These are phyloP conservation scores for Colletotrichum nymphaeae DNA, from an alignment of 2,329 filamentous ascomycete species.

Conservation along the genomic window DNA sequence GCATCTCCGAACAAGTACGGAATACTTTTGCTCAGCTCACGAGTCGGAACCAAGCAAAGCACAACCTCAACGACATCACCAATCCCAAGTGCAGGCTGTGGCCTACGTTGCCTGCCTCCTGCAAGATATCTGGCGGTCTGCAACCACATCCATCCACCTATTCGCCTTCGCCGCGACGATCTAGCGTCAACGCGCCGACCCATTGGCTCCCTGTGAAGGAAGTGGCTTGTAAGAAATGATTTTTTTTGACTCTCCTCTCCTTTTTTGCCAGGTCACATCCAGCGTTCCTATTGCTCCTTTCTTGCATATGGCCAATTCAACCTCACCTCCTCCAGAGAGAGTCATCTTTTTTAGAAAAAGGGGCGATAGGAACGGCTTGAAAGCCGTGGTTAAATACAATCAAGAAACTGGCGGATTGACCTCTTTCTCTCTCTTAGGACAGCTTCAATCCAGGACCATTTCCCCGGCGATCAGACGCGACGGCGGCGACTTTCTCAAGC, in stretches of 20 bases:
- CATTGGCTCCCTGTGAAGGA: conserved; percentile 30
- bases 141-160: conserved; percentile 26
- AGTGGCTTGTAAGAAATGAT: conserved; percentile 29
- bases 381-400: not conserved
- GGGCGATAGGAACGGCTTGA: not conserved
- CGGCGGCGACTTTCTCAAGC: not conserved
- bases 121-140: conserved; percentile 34
- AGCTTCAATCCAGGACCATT: not conserved
- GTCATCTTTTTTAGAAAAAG: not conserved
- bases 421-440: not conserved
- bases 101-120: conserved; percentile 10
- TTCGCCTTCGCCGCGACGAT: conserved; percentile 27
- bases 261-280: not conserved
- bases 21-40: not conserved
- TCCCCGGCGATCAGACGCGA: conserved; percentile 3
- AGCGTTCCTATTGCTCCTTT: conserved; percentile 25
- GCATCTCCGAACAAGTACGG: not conserved
- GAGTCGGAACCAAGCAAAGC: conserved; percentile 3
- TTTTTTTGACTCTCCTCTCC: not conserved
- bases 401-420: conserved; percentile 1
- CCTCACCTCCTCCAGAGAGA: conserved; percentile 10
- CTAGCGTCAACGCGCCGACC: conserved; percentile 15
- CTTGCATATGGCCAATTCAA: not conserved
- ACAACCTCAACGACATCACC: not conserved
- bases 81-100: conserved; percentile 4